Evolutionary conservation across 257 asterid species (phyloP).

Genomic region (Marsdenia floribunda): DNA sequence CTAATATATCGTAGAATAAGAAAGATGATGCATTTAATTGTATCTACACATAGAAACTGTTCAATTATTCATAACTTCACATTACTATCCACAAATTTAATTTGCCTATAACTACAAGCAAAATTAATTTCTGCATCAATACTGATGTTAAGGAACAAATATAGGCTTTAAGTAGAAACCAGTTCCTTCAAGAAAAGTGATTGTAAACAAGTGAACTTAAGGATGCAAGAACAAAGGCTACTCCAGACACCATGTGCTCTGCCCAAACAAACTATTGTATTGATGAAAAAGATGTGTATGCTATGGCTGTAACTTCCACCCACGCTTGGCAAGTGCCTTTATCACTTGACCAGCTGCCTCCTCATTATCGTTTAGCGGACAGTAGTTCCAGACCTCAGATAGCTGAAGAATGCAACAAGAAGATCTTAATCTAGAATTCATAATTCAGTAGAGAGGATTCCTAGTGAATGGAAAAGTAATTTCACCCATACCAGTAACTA

Average conservation of each 20-base stretch:
- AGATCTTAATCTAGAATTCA: constrained; percentile 3
- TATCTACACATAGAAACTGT: neutral
- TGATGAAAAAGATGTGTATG: neutral
- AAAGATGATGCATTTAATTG: neutral
- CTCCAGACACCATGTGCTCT: neutral
- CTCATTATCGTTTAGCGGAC: constrained; percentile 61
- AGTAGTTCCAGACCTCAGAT: constrained; percentile 54
- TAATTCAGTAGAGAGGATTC: neutral
- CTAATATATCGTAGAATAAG: no score
- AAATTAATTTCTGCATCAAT: neutral
- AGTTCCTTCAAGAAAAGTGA: neutral
- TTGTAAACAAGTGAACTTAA: neutral
- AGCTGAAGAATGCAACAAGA: constrained; percentile 37
- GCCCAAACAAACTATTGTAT: neutral
- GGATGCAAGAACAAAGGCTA: neutral
- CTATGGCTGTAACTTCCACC: constrained; percentile 51
- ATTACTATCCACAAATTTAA: neutral
- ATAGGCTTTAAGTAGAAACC: neutral
- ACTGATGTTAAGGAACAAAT: neutral
- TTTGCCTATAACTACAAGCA: neutral
- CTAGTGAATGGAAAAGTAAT: neutral
- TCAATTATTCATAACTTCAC: neutral
- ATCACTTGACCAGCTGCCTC: constrained; percentile 62
- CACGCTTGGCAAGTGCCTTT: constrained; percentile 47
- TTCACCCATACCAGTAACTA: neutral